Conservation (phyloP, 495 filamentous ascomycete genomes). For the Neurospora africana region DNA sequence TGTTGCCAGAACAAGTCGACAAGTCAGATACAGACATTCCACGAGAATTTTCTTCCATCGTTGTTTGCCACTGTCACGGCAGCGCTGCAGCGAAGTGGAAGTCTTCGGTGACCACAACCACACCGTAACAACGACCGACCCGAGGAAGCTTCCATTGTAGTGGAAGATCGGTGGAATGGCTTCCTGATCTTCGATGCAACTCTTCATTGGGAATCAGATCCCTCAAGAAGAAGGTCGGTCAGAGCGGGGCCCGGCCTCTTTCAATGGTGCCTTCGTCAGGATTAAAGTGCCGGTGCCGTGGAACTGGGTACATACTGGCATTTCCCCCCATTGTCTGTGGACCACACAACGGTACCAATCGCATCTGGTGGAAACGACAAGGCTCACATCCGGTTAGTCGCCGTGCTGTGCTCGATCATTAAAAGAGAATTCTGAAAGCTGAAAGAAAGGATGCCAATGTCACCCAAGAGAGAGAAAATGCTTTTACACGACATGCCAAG, state of each 20-base stretch:
- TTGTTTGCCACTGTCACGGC: not conserved
- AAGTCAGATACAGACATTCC: not conserved
- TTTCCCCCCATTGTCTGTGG: not conserved
- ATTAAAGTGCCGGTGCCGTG: not conserved
- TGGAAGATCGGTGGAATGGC: not conserved
- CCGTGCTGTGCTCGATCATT: not conserved
- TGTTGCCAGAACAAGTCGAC: not conserved
- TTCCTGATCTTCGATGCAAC: not conserved
- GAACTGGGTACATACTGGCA: not conserved
- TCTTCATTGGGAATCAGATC: not conserved
- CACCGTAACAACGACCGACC: not conserved
- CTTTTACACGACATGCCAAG: not conserved
- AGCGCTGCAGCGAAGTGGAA: not conserved
- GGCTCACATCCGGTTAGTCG: not conserved
- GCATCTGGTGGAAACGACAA: not conserved
- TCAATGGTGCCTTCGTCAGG: not conserved
- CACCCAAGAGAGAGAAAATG: not conserved
- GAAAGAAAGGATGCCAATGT: not conserved
- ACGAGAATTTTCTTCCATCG: not conserved
- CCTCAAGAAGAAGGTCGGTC: not conserved
- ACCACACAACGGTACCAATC: not conserved
- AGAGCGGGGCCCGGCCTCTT: not conserved
- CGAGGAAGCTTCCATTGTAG: not conserved
- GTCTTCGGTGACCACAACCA: not conserved
- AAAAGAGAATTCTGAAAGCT: not conserved